Base-by-base conservation (phyloP, 495 filamentous ascomycete species). In the Aspergillus kassunensis region DNA sequence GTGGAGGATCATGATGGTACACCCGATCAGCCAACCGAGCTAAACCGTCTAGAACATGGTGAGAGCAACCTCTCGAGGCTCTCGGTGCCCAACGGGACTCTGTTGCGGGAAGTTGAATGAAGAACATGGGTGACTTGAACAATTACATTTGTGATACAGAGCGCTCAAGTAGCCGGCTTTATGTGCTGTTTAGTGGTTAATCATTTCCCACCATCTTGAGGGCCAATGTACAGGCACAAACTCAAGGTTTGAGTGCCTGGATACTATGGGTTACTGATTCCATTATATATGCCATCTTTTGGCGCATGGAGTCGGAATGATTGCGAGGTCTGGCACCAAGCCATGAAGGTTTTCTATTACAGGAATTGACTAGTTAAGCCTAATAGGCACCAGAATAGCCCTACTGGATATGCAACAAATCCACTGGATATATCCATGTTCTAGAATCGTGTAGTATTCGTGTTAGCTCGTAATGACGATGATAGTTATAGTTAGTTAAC, bases 271-370 rank as follows among this genome's bases (percentile, higher is more conserved):
- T 9, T 27, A 27, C 24, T 27, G 24, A 29, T 36, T 43, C 35
- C 41, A 47, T 27, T 19, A 18, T 33, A 4, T 36, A 4, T 39
- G 3, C 27, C 20, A 27, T 35, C 19, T 21, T 5, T 15, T 49
- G 33, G 34, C 33, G 34, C 21, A 29, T 16, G 23, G 45, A 33
- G 25, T 45, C 4, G 8, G 30, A 9, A 6, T 12, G 45, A 37
- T 49, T 29, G 20, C 33, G 16, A 37, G 31, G 42, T 35, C 39
- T 46, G 42, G 23, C 41, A 46, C 4, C 33, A 36, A 18, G 44
- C 12, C 15, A 6, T 31, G n/a, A 9, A 27, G 4, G 24, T 21
- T 44, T 29, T 12, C 4, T 20, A 6, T 40, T 9, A 20, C 11
- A 11, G 36, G 2, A 25, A 13, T 13, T 41, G 21, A 25, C 39